phyloP scores from a whole-genome alignment of 148 eudicot species.

The Camellia japonica region DNA sequence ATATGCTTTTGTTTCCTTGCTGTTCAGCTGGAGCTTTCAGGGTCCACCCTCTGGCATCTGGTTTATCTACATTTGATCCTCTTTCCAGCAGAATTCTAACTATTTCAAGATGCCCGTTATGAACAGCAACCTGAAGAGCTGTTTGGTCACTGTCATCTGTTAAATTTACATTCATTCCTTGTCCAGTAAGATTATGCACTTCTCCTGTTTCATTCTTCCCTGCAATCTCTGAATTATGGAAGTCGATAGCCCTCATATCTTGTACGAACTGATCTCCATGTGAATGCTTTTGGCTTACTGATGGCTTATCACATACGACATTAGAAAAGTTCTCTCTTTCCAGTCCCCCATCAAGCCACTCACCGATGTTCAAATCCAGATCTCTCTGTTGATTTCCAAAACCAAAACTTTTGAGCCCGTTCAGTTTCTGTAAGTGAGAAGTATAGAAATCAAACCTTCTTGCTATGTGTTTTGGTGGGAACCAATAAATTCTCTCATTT shows the following conservation, averaged over 20 bases:
- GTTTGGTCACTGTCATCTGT: slow-evolving; percentile 26
- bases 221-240: slow-evolving; percentile 1
- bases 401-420: slow-evolving; percentile 38
- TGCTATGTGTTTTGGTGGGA: neutral
- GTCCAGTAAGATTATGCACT: slow-evolving; percentile 9
- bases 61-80: slow-evolving; percentile 32
- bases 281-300: slow-evolving; percentile 17
- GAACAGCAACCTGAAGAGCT: slow-evolving; percentile 27
- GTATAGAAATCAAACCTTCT: slow-evolving; percentile 8
- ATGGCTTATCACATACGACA: neutral
- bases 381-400: slow-evolving; percentile 26
- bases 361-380: slow-evolving; percentile 19
- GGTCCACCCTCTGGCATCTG: slow-evolving; percentile 28
- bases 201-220: slow-evolving; percentile 14
- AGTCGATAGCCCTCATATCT: slow-evolving; percentile 12
- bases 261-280: slow-evolving; percentile 18
- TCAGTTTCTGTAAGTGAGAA: slow-evolving; percentile 46
- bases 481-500: neutral
- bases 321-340: slow-evolving; percentile 19
- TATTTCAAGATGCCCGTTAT: slow-evolving; percentile 33
- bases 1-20: slow-evolving; percentile 26
- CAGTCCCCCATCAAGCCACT: slow-evolving; percentile 23
- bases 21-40: slow-evolving; percentile 32
- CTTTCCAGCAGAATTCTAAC: slow-evolving; percentile 38
- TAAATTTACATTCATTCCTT: slow-evolving; percentile 17